Conservation (phyloP, 1,139 yeast genomes). For the Debaryomyces coudertii region DNA sequence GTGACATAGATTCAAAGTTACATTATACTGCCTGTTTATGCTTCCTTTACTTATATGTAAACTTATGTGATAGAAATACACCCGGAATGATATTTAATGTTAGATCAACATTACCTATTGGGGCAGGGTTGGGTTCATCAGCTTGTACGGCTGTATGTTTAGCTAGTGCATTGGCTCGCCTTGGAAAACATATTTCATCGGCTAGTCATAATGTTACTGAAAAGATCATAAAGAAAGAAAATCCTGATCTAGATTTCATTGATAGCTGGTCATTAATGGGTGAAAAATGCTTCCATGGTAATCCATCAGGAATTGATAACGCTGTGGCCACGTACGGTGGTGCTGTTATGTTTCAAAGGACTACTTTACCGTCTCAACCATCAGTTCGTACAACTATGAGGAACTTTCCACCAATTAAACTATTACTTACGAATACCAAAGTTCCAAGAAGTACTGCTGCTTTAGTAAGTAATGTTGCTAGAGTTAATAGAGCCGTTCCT, state of each 20-base stretch:
- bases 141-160: constrained; percentile 89
- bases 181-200: constrained; percentile 56
- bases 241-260: constrained; percentile 58
- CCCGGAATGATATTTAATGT: constrained; percentile 64
- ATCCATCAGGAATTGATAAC: constrained; percentile 96
- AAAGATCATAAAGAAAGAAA: constrained; percentile 37
- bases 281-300: constrained; percentile 94
- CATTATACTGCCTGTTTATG: constrained; percentile 86
- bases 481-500: constrained; percentile 55
- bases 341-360: constrained; percentile 85
- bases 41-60: constrained; percentile 74
- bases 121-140: constrained; percentile 96
- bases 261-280: constrained; percentile 92
- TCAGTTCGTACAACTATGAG: constrained; percentile 67
- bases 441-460: constrained; percentile 87
- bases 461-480: constrained; percentile 77
- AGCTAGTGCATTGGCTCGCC: constrained; percentile 69
- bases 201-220: constrained; percentile 34
- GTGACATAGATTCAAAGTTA: constrained; percentile 52
- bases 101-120: constrained; percentile 87
- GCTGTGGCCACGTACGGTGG: constrained; percentile 97
- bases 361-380: constrained; percentile 52
- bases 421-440: constrained; percentile 80
- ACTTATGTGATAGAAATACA: constrained; percentile 51
- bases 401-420: constrained; percentile 72